phyloP scores from a whole-genome alignment of 2,329 filamentous ascomycete genomes.

The Fusarium globosum region DNA sequence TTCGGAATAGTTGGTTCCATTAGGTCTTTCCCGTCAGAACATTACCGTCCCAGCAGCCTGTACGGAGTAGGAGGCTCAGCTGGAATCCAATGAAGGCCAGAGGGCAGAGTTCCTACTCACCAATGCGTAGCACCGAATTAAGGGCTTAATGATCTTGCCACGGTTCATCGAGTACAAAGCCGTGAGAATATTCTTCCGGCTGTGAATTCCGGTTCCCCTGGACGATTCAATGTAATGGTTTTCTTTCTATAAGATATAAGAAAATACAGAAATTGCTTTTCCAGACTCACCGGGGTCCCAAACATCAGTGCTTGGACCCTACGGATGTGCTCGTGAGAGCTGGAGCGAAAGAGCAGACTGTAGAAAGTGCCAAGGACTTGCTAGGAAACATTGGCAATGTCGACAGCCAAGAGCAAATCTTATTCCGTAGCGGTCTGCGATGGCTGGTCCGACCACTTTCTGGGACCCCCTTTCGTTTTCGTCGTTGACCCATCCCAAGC shows the following conservation, averaged over 20 bases:
- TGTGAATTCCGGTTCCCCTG: no score
- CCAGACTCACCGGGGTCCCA: neutral
- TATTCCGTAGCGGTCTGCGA: conserved; percentile 38
- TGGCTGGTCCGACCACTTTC: conserved; percentile 27
- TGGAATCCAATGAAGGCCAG: conserved; percentile 21
- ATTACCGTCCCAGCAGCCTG: conserved; percentile 7
- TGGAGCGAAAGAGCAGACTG: conserved; percentile 24
- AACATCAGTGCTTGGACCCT: neutral
- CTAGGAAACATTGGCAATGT: conserved; percentile 27
- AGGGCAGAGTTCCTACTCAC: neutral
- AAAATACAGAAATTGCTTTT: neutral
- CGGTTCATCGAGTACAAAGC: neutral
- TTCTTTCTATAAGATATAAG: neutral
- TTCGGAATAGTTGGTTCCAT: conserved; percentile 32
- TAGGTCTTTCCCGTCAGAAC: conserved; percentile 17
- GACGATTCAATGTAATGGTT: neutral
- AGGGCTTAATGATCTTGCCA: neutral
- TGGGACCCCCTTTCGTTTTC: conserved; percentile 19
- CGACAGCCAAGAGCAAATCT: conserved; percentile 18
- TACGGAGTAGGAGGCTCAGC: conserved; percentile 25
- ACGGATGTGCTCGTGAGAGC: neutral
- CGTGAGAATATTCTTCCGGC: neutral
- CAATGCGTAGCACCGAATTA: neutral
- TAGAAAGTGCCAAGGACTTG: conserved; percentile 31
- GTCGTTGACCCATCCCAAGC: conserved; percentile 10